A percentile compares a stretch with the other conserved stretches of the same genome.
These are phyloP conservation scores for Neonothopanus nambi DNA, from an alignment of 1,284 basidiomycete species.

Conservation along the genomic window DNA sequence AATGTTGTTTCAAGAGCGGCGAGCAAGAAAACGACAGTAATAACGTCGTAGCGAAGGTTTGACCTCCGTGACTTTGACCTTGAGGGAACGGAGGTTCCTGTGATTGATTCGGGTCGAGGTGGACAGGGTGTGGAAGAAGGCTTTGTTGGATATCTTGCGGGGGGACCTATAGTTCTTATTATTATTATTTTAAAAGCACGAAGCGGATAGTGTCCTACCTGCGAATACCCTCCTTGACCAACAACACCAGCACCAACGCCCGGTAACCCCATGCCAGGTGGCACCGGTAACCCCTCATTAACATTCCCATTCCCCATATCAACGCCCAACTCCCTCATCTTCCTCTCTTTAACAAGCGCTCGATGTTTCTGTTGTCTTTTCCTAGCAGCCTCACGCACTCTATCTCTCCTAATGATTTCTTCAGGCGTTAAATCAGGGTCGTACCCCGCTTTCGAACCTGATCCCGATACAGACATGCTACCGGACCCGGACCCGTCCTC, in stretches of 20 bases:
- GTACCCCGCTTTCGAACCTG: slow-evolving; percentile 21
- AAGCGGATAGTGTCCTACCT: background rate
- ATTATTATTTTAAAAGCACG: background rate
- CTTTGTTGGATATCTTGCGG: slow-evolving; percentile 23
- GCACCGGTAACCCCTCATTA: no score
- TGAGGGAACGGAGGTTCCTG: slow-evolving; percentile 50
- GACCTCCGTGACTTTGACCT: slow-evolving; percentile 51
- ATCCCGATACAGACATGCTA: no score
- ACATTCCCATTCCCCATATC: slow-evolving; percentile 77
- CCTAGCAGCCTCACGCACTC: slow-evolving; percentile 68
- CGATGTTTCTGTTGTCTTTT: slow-evolving; percentile 81
- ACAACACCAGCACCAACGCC: no score
- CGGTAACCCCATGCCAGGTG: slow-evolving; percentile 51
- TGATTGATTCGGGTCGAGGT: slow-evolving; percentile 18
- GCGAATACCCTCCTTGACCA: background rate
- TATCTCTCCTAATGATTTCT: slow-evolving; percentile 63
- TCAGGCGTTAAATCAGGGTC: slow-evolving; percentile 56
- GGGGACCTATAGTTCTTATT: no score
- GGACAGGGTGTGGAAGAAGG: no score
- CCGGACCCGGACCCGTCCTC: no score
- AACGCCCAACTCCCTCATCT: slow-evolving; percentile 73
- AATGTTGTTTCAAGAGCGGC: slow-evolving; percentile 69
- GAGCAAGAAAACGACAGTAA: slow-evolving; percentile 72
- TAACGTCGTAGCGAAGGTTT: slow-evolving; percentile 72
- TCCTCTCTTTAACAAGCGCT: slow-evolving; percentile 69